phyloP scores from a whole-genome alignment of 768 basidiomycete species.

The Tylopilus subfusipes region DNA sequence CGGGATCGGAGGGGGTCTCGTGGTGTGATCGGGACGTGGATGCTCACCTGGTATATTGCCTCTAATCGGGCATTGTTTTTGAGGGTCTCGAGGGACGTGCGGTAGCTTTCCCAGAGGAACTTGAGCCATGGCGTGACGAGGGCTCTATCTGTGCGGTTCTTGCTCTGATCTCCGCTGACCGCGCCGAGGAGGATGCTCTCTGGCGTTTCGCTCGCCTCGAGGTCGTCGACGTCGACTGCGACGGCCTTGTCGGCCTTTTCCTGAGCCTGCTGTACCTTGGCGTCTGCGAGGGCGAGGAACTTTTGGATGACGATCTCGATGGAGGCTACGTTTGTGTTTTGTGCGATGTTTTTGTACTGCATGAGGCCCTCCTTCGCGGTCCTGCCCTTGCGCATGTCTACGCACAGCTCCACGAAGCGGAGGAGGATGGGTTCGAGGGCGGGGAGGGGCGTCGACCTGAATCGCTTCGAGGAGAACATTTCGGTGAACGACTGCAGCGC shows the following conservation, averaged over 20 bases:
- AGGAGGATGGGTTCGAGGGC: constrained; percentile 94
- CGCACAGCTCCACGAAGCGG: constrained; percentile 94
- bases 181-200: constrained; percentile 88
- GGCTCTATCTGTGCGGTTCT: constrained; percentile 91
- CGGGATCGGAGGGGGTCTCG: too few relatives aligned
- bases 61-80: constrained; percentile 95
- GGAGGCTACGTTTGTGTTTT: constrained; percentile 84
- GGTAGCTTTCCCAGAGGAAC: constrained; percentile 98
- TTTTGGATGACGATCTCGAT: constrained; percentile 89
- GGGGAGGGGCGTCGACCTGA: constrained; percentile 83
- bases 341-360: constrained; percentile 97
- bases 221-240: constrained; percentile 85
- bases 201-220: constrained; percentile 94
- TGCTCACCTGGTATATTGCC: constrained; percentile 83
- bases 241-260: constrained; percentile 77
- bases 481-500: constrained; percentile 88
- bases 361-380: constrained; percentile 85
- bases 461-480: constrained; percentile 91
- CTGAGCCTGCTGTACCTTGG: constrained; percentile 81
- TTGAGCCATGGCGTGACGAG: constrained; percentile 97
- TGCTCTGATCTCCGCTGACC: constrained; percentile 85
- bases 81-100: constrained; percentile 90
- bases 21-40: fast-evolving
- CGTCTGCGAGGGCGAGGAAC: constrained; percentile 78
- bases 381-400: constrained; percentile 86